These are phyloP conservation scores for Gilbertella persicaria DNA, from an alignment of 371 early-diverging fungal genomes.

Conservation along the genomic window DNA sequence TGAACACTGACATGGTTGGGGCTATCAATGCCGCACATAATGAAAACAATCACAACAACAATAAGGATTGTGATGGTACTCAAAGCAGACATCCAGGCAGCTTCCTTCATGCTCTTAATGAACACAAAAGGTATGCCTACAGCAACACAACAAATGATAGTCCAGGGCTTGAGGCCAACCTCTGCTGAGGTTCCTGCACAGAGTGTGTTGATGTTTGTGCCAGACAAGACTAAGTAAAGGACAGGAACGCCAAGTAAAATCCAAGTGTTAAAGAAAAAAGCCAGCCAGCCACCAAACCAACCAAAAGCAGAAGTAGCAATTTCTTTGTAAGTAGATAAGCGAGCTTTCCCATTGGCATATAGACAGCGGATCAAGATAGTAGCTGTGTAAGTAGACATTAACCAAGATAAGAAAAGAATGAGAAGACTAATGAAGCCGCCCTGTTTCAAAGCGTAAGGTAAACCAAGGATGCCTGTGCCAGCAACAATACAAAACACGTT, in stretches of 20 bases:
- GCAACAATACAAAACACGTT: conserved; percentile 77
- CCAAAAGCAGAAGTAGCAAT: conserved; percentile 41
- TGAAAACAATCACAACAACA: conserved; percentile 45
- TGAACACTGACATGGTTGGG: conserved; percentile 22
- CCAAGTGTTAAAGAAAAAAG: conserved; percentile 61
- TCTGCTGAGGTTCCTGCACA: conserved; percentile 40
- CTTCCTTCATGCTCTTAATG: conserved; percentile 64
- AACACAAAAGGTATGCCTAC: conserved; percentile 55
- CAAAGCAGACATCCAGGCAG: conserved; percentile 64
- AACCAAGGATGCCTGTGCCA: conserved; percentile 81
- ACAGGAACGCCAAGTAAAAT: conserved; percentile 54
- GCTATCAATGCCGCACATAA: conserved; percentile 40
- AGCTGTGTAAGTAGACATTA: conserved; percentile 62
- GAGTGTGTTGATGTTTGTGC: conserved; percentile 49
- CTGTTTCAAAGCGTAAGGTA: conserved; percentile 75
- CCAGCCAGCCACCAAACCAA: conserved; percentile 39
- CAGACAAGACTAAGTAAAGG: conserved; percentile 59
- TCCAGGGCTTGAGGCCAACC: conserved; percentile 53
- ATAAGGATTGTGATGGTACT: conserved; percentile 55
- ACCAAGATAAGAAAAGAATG: conserved; percentile 74
- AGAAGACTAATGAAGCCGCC: conserved; percentile 76
- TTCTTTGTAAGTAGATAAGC: conserved; percentile 45
- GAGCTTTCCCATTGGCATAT: conserved; percentile 39
- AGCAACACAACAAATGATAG: conserved; percentile 60
- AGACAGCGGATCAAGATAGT: conserved; percentile 38